A percentile compares a stretch with the other conserved stretches of the same genome.
Conservation (phyloP, 371 early-diverging fungal species). For the Mucor sp. region DNA sequence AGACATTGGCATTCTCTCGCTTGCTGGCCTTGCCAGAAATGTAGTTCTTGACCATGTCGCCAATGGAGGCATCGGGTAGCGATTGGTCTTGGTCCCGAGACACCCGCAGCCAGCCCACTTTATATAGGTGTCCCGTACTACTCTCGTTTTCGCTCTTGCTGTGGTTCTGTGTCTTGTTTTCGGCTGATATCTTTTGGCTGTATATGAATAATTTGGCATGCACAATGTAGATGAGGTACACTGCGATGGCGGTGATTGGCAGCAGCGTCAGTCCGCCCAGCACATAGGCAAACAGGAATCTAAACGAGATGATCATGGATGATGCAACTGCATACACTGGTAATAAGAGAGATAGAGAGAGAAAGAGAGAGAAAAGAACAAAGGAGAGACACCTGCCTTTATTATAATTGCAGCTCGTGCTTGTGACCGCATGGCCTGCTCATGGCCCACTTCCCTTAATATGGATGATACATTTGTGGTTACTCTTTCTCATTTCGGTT, state of each 20-base stretch:
- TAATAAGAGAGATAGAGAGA: background rate
- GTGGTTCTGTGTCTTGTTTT: background rate
- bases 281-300: conserved; percentile 19
- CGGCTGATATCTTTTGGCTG: background rate
- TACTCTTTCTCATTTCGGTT: conserved; percentile 3
- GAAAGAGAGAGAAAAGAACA: conserved; percentile 6
- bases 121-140: conserved; percentile 29
- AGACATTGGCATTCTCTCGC: conserved; percentile 48
- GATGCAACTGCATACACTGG: background rate
- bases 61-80: conserved; percentile 31
- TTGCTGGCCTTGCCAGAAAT: conserved; percentile 34
- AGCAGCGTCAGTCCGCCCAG: conserved; percentile 52
- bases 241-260: conserved; percentile 21
- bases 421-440: conserved; percentile 16
- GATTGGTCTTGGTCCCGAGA: conserved; percentile 35
- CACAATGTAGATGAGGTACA: background rate
- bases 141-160: background rate
- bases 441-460: background rate
- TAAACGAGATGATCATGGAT: conserved; percentile 6
- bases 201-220: background rate
- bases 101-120: conserved; percentile 56
- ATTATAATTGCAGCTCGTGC: conserved; percentile 8
- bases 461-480: background rate
- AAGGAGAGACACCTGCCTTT: background rate
- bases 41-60: conserved; percentile 44